Percentiles rank a stretch among this genome's conserved stretches.
phyloP scores from a whole-genome alignment of 148 eudicot genomes.

The Suaeda aralocaspica region DNA sequence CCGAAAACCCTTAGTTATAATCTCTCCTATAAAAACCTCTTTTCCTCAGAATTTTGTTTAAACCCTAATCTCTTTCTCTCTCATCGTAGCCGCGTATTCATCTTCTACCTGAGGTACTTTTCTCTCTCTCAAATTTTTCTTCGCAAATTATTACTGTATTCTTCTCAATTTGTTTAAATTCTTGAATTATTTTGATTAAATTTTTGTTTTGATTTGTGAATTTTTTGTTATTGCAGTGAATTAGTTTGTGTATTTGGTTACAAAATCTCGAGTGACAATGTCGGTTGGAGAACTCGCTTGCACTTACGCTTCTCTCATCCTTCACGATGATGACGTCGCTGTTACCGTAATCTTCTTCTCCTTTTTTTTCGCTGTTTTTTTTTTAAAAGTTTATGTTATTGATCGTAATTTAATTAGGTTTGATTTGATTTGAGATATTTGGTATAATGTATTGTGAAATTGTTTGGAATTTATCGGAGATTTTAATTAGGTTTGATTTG shows the following conservation, averaged over 20 bases:
- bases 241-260: neutral
- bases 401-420: neutral
- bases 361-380: neutral
- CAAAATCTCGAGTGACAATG: slow-evolving; percentile 18
- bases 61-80: slow-evolving; percentile 21
- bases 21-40: slow-evolving; percentile 20
- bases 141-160: neutral
- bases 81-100: slow-evolving; percentile 12
- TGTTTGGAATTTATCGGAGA: neutral
- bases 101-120: neutral
- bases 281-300: slow-evolving; percentile 34
- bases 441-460: neutral
- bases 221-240: neutral
- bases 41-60: neutral
- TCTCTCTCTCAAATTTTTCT: neutral
- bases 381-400: neutral
- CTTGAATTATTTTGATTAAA: neutral
- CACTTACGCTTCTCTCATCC: slow-evolving; percentile 67
- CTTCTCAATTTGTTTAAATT: neutral
- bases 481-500: neutral
- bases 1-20: neutral
- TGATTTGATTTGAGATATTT: neutral
- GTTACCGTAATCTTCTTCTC: slow-evolving; percentile 37
- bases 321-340: slow-evolving; percentile 70
- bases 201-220: neutral